Evolutionary conservation across 208 protist species (phyloP).

Genomic region (Acanthamoeba rhysodes): DNA sequence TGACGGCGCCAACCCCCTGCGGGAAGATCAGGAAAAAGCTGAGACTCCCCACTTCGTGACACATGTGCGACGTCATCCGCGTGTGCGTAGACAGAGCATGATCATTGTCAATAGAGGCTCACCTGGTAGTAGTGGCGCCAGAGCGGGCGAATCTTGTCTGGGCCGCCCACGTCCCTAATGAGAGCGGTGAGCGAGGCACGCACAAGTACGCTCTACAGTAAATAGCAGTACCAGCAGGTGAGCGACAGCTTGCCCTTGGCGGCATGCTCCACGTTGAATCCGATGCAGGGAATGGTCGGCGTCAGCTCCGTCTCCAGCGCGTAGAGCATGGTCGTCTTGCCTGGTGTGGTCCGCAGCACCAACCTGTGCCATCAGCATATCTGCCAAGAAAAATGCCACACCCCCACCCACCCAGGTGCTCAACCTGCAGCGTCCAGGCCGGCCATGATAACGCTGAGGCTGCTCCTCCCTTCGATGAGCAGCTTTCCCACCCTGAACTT

Average conservation of each 20-base stretch:
- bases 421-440: conserved; percentile 96
- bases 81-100: no score
- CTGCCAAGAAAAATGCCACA: no score
- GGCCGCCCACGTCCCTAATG: background rate
- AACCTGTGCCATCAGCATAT: no score
- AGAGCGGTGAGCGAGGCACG: no score
- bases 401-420: no score
- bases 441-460: conserved; percentile 98
- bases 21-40: no score
- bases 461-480: conserved; percentile 94
- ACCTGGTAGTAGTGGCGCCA: conserved; percentile 93
- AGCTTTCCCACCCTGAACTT: conserved; percentile 8
- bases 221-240: conserved; percentile 96
- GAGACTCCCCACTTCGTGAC: no score
- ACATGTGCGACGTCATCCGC: no score
- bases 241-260: conserved; percentile 98
- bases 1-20: conserved; percentile 86
- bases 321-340: conserved; percentile 97
- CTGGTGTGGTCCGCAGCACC: no score
- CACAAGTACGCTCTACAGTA: no score
- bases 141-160: conserved; percentile 86
- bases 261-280: conserved; percentile 92
- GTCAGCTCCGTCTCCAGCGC: conserved; percentile 77
- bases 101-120: no score
- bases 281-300: conserved; percentile 19